Conservation (phyloP, 2,329 filamentous ascomycete species). For the Fusarium abutilonis region DNA sequence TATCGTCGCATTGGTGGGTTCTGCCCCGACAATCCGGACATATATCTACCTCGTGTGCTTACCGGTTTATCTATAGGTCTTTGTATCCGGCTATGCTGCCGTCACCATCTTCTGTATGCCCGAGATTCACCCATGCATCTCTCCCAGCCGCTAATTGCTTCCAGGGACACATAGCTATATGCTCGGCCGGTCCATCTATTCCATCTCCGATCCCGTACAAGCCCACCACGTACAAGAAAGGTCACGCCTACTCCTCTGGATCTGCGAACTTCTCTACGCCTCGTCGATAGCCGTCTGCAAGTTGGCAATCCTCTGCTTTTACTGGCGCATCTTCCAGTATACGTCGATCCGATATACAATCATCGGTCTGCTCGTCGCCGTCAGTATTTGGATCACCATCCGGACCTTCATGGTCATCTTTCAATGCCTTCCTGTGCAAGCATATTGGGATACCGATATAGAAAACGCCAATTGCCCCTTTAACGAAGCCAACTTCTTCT, state of each 20-base stretch:
- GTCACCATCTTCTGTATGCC: slow-evolving; percentile 26
- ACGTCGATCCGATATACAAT: slow-evolving; percentile 45
- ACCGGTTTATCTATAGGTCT: background rate
- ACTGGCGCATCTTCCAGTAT: slow-evolving; percentile 46
- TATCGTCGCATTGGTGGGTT: slow-evolving; percentile 32
- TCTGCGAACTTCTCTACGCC: slow-evolving; percentile 38
- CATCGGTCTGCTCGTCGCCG: slow-evolving; percentile 30
- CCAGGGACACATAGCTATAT: slow-evolving; percentile 30
- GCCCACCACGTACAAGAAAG: slow-evolving; percentile 3
- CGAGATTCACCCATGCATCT: background rate
- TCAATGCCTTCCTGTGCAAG: slow-evolving; percentile 48
- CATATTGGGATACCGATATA: slow-evolving; percentile 47
- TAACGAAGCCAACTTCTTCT: slow-evolving; percentile 47
- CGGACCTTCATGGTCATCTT: slow-evolving; percentile 49
- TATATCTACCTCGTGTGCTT: background rate
- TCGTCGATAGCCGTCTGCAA: slow-evolving; percentile 45
- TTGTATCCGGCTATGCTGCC: slow-evolving; percentile 18
- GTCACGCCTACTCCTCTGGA: slow-evolving; percentile 31
- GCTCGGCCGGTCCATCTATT: slow-evolving; percentile 24
- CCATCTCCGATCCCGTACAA: background rate
- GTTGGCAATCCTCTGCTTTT: slow-evolving; percentile 45
- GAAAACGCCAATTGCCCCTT: slow-evolving; percentile 42
- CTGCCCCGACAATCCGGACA: too few species aligned
- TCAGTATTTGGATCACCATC: slow-evolving; percentile 43
- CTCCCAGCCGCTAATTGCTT: background rate